Evolutionary conservation across 2,329 filamentous ascomycete species (phyloP), one percentile per base, ranked within the genome.

Genomic region (Penicillium hesseltinei): DNA sequence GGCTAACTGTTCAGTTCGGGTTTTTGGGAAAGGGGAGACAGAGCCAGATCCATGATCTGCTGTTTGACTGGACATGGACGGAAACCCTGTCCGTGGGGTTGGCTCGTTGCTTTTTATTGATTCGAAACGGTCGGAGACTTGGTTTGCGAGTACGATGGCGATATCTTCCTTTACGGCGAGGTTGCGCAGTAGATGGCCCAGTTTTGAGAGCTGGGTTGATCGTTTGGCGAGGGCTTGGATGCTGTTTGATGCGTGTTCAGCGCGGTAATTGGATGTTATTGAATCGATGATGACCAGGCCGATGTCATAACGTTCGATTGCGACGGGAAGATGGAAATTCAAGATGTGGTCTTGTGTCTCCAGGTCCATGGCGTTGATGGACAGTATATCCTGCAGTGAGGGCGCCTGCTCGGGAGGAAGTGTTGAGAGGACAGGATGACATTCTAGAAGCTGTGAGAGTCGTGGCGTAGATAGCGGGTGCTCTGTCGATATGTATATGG

Each of bases 341-440:
- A 97, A 80, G 69, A 99, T 96, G 75, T 97, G 93, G 58, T 97
- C 93, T 75, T 99, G 94, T 0, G 90, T 88, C 75, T 97, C 94
- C 55, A 97, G 86, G 71, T 97, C 92, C 33, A 91, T 90, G 10
- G 91, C 92, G 49, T 88, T 86, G 63, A 94, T 90, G 72, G 88
- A 90, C 66, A 92, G 82, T 62, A 99, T 87, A 63, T 83, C 81
- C 72, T 90, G 86, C 5, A 97, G 81, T 0, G 89, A 89, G 0
- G 92, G 87, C 23, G 77, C 65, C 17, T 74, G 62, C 21, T 68
- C 63, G 7, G 70, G 56, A 1, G 77, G 63, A 17, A 83, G 70
- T 23, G 66, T 66, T 27, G 73, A 73, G 56, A 96, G 80, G 49
- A 80, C 69, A 0, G 88, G 86, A 72, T 96, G 86, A 45, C 79